These are phyloP conservation scores for Cupressus sempervirens DNA, from an alignment of 75 land plant genomes.

Conservation along the genomic window DNA sequence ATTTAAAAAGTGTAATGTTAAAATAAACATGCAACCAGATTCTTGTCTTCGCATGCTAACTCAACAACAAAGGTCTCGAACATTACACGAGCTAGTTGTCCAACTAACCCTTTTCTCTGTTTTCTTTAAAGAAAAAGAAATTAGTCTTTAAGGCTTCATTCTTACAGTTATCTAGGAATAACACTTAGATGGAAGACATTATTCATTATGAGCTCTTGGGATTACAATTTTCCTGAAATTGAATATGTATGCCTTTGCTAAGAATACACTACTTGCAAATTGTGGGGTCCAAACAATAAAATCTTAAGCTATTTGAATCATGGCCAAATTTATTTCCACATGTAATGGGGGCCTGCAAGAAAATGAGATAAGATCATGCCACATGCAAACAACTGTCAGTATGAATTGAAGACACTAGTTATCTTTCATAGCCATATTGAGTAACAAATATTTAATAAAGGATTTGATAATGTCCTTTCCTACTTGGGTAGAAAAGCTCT, in stretches of 20 bases:
- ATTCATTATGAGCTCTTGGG: background rate
- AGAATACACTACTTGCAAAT: background rate
- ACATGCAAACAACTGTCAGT: background rate
- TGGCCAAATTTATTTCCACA: background rate
- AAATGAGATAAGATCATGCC: background rate
- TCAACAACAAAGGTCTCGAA: background rate
- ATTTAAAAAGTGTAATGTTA: background rate
- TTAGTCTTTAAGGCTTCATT: background rate
- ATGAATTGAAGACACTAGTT: background rate
- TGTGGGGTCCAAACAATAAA: background rate
- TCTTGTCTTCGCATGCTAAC: background rate
- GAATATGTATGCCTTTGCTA: background rate
- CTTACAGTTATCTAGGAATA: background rate
- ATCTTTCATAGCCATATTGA: background rate
- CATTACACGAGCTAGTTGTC: background rate
- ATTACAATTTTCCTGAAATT: background rate
- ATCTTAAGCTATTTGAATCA: background rate
- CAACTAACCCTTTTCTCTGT: background rate
- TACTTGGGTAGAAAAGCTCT: background rate
- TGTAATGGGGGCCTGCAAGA: background rate
- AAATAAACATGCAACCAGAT: background rate
- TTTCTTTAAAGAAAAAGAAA: slow-evolving; percentile 1
- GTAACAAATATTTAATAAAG: background rate
- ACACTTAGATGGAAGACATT: background rate
- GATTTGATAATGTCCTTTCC: background rate